Base-by-base conservation (phyloP, 371 early-diverging fungal species). In the Mucor indicus region DNA sequence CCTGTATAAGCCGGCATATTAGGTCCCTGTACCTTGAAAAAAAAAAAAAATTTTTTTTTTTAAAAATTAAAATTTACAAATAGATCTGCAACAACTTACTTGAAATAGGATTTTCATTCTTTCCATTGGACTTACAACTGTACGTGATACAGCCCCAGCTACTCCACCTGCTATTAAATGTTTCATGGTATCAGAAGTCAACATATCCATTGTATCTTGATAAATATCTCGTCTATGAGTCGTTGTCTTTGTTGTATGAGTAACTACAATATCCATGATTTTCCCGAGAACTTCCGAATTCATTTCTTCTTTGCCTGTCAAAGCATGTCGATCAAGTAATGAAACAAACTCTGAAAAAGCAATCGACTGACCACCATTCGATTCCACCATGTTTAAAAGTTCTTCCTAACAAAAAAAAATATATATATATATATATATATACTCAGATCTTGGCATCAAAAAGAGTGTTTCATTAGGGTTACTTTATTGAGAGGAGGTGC, bases 31-130 rank as follows among this genome's bases (percentile, higher is more conserved):
- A 90, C 76, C 89, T 89, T n/a, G n/a, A n/a, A n/a, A n/a, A n/a
- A n/a, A n/a, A n/a, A n/a, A n/a, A n/a, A n/a, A n/a, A 67, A 23
- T 29, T 46, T 30, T 38, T 10, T 24, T 11, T 27, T 38, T 32
- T 41, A 11, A 53, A 59, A 29, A 50, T 38, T 37, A 36, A 30
- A 21, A 22, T 23, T n/a, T 36, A 36, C 9, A 19, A 21, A n/a
- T n/a, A n/a, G n/a, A n/a, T n/a, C n/a, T n/a, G n/a, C n/a, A n/a
- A n/a, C n/a, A 7, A 33, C 35, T 33, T 33, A 87, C 92, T 78
- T 95, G 95, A 62, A 95, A 90, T 49, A 93, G 69, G 53, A 94
- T 93, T 65, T 91, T 92, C 80, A 92, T 83, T 46, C 95, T 83
- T 71, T 95, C 96, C 46, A 95, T 77, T 22, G 96, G 96, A 44